Conservation (phyloP, 2,329 filamentous ascomycete species). For the Cladosporium sp. region DNA sequence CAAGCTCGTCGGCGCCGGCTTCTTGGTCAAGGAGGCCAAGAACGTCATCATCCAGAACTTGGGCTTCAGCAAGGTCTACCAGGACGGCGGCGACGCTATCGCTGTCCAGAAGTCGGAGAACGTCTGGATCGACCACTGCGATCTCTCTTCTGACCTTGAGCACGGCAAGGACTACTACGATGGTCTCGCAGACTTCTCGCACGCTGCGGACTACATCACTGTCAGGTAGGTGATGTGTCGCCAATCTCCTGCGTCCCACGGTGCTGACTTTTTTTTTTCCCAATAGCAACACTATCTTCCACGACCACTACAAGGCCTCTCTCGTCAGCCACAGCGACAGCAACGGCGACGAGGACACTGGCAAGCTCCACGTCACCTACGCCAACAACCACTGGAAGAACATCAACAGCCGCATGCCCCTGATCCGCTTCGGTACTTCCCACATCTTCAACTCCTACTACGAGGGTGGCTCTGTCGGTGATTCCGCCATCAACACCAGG, state of each 20-base stretch:
- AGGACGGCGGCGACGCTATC: conserved; percentile 52
- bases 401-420: conserved; percentile 64
- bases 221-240: conserved; percentile 38
- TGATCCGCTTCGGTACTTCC: conserved; percentile 65
- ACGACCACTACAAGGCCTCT: conserved; percentile 64
- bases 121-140: conserved; percentile 68
- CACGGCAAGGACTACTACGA: conserved; percentile 71
- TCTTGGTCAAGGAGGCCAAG: conserved; percentile 49
- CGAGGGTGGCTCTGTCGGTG: conserved; percentile 35
- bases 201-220: conserved; percentile 63
- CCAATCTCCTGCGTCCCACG: background rate
- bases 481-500: conserved; percentile 44
- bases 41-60: conserved; percentile 62
- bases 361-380: conserved; percentile 64
- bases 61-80: conserved; percentile 52
- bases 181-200: conserved; percentile 64
- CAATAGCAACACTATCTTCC: conserved; percentile 44
- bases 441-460: conserved; percentile 61
- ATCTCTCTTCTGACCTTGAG: conserved; percentile 60
- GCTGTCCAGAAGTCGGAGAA: conserved; percentile 50
- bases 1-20: conserved; percentile 48
- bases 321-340: conserved; percentile 61
- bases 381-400: conserved; percentile 67
- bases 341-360: conserved; percentile 60
- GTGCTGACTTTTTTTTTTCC: background rate